phyloP scores from a whole-genome alignment of 1,284 basidiomycete genomes.

The Amylostereum areolatum region DNA sequence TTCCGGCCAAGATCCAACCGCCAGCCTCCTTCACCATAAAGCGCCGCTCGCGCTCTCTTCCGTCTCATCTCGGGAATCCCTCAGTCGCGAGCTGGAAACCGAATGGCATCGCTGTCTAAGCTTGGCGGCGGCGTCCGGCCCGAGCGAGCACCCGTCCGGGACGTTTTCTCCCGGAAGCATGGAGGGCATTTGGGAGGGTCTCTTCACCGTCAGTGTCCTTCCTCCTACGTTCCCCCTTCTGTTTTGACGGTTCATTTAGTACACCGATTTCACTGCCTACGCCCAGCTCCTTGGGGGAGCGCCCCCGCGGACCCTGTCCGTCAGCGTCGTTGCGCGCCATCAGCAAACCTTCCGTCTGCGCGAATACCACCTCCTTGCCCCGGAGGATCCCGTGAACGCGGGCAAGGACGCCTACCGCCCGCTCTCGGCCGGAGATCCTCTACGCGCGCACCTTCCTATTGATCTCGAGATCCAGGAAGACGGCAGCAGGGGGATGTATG shows the following conservation, averaged over 20 bases:
- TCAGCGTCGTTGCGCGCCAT: slow-evolving; percentile 57
- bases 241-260: slow-evolving; percentile 33
- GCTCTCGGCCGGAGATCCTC: slow-evolving; percentile 26
- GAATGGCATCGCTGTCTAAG: slow-evolving; percentile 56
- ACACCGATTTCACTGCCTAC: slow-evolving; percentile 68
- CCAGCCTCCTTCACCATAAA: slow-evolving; percentile 30
- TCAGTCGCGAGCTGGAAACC: slow-evolving; percentile 25
- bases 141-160: slow-evolving; percentile 27
- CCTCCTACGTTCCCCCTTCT: neutral
- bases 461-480: slow-evolving; percentile 37
- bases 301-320: slow-evolving; percentile 47
- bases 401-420: slow-evolving; percentile 11
- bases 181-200: slow-evolving; percentile 72
- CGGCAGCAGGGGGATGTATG: slow-evolving; percentile 30
- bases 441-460: slow-evolving; percentile 49
- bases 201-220: slow-evolving; percentile 52
- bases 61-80: slow-evolving; percentile 10
- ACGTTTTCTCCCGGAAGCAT: slow-evolving; percentile 58
- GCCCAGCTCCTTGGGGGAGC: slow-evolving; percentile 57
- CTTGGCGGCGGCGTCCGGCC: slow-evolving; percentile 25
- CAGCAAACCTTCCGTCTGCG: slow-evolving; percentile 74
- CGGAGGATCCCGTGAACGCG: slow-evolving; percentile 19
- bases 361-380: slow-evolving; percentile 53
- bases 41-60: slow-evolving; percentile 30
- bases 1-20: slow-evolving; percentile 19